Evolutionary conservation across 129 eudicot species (phyloP), one percentile per base, ranked within the genome.

Genomic region (Escallonia herrerae): DNA sequence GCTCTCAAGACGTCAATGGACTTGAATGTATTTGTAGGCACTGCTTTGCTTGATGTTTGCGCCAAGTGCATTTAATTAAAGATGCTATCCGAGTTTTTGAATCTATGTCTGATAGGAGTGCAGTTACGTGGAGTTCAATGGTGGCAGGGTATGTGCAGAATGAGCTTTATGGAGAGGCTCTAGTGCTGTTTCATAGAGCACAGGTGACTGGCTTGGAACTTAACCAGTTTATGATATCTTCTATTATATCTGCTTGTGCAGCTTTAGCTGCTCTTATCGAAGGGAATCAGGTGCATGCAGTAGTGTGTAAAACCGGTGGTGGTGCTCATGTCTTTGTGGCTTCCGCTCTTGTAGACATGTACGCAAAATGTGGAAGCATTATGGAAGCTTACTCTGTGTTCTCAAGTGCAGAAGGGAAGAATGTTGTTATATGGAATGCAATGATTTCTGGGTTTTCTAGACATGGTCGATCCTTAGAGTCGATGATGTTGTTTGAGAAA

Each of bases 61-160:
- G 87, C 90, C 0, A 91, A 87, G 67, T 84, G 94, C 37, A 65
- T n/a, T 73, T 73, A 2, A 10, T 87, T 58, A 51, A 58, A 47
- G 97, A 91, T 68, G 95, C 97, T 14, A 58, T 80, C 14, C 64
- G 70, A 76, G 81, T 91, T 48, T 91, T 91, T 42, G 80, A 80
- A 53, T 65, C 62, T 33, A 78, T 87, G 87, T 76, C 81, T n/a
- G 87, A 84, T 62, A 84, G 73, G 69, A 84, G 80, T 74, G 90
- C 67, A 33, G 91, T 87, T 43, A 82, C 94, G 3, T 91, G 97
- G 97, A 87, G 94, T 73, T 84, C 97, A 8, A 87, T 91, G 97
- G 81, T 85, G 67, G 84, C 85, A 5, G 95, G 97, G 42, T 82
- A 79, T 72, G 88, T 85, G 72, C 81, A 80, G 66, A 84, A 87